Base-by-base conservation (phyloP, 140 eudicot species). In the Ambrosia hybrid region DNA sequence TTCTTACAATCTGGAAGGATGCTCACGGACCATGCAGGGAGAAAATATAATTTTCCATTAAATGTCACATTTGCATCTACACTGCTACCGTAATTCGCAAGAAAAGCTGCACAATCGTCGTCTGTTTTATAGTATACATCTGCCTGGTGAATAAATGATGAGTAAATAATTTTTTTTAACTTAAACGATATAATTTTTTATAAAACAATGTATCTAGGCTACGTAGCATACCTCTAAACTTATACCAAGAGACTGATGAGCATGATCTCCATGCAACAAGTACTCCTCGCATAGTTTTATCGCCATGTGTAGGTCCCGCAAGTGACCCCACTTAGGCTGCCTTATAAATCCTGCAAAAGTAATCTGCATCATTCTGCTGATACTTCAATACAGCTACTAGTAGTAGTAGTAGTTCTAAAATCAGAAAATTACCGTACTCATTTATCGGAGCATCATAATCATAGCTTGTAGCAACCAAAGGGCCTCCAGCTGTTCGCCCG, bases 21-120 rank as follows among this genome's bases (percentile, higher is more conserved):
- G 95, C 97, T 90, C 57, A 90, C 92, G 15, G 97, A 90, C 97
- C 95, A 90, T 62, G 97, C 95, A 71, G 97, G 97, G 36, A 90
- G 86, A 68, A 83, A 75, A 75, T 90, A 90, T 0, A 85, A 78
- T 36, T 76, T 81, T 17, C 91, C 95, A 11, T 87, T 85, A 45
- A 87, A 90, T 14, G 76, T 83, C 43, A 90, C 91, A 57, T 72
- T 85, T 77, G 92, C 95, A 65, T 85, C 88, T 52, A 68, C 67
- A 41, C 45, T 68, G 78, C 79, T 83, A 55, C 73, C 97, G 68
- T 74, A 85, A 73, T 90, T 90, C 7, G 97, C 90, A 58, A 90
- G 92, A 83, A 90, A 90, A 68, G 91, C 97, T 55, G 90, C 92
- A 78, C 97, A 87, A 51, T 81, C 86, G 2, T 73, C n/a, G 74